A percentile compares a stretch with the other conserved stretches of the same genome.
These are phyloP conservation scores for Aspergillus proliferans DNA, from an alignment of 2,329 filamentous ascomycete species.

Conservation along the genomic window DNA sequence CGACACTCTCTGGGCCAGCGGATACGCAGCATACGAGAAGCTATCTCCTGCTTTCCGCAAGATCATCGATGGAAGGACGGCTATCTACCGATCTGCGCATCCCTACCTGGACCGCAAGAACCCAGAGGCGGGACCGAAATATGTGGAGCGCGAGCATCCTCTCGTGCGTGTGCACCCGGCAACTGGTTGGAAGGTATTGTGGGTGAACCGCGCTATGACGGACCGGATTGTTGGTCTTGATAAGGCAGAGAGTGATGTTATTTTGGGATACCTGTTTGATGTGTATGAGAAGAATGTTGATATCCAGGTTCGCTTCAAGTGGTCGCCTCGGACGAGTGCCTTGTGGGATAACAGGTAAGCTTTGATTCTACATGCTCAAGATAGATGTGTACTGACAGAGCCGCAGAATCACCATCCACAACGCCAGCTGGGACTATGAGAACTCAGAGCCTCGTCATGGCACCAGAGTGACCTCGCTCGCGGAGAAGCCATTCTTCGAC, in stretches of 20 bases:
- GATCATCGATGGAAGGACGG: conserved; percentile 61
- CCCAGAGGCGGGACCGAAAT: conserved; percentile 56
- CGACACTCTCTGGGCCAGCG: conserved; percentile 67
- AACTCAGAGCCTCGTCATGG: conserved; percentile 63
- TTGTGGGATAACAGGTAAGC: conserved; percentile 64
- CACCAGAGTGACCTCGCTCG: conserved; percentile 63
- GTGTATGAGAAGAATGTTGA: conserved; percentile 65
- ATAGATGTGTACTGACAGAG: background rate
- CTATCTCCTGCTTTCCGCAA: conserved; percentile 63
- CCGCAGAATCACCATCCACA: conserved; percentile 63
- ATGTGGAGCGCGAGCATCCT: conserved; percentile 62
- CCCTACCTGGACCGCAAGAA: conserved; percentile 60
- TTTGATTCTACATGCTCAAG: background rate
- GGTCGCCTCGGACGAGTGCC: conserved; percentile 61
- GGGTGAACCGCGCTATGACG: conserved; percentile 66
- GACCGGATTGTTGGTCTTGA: conserved; percentile 63
- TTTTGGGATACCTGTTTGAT: conserved; percentile 61
- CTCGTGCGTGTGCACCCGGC: conserved; percentile 65
- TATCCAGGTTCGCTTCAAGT: conserved; percentile 66
- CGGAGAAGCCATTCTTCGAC: conserved; percentile 65
- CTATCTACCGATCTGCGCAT: conserved; percentile 62
- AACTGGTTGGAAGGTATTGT: conserved; percentile 68
- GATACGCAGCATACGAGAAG: conserved; percentile 68
- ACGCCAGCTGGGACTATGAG: conserved; percentile 68
- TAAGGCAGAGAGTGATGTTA: conserved; percentile 61